These are phyloP conservation scores for Scedosporium aurantiacum DNA, from an alignment of 2,329 filamentous ascomycete species.

Conservation along the genomic window DNA sequence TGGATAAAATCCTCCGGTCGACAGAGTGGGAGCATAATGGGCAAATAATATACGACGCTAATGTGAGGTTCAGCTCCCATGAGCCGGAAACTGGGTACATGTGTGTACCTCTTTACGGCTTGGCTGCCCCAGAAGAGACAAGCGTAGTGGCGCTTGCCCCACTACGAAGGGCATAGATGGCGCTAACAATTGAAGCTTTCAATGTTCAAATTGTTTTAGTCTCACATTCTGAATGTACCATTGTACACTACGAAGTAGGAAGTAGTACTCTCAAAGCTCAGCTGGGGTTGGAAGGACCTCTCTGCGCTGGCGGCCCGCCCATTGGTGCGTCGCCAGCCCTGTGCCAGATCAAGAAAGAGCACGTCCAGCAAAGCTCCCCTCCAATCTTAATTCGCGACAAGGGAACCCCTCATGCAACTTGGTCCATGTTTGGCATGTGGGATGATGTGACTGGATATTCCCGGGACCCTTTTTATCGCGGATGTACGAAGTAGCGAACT, in stretches of 20 bases:
- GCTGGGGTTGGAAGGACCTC: not conserved
- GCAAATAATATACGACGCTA: not conserved
- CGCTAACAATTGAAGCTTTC: too few relatives aligned
- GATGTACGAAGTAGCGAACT: too few relatives aligned
- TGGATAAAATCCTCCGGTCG: not conserved
- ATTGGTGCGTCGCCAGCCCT: not conserved
- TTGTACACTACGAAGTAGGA: too few relatives aligned
- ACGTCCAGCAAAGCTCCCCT: not conserved
- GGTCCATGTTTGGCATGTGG: constrained; percentile 50
- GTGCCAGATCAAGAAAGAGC: not conserved
- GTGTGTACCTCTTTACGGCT: not conserved
- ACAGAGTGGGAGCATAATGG: not conserved
- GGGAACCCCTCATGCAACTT: not conserved
- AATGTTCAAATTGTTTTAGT: too few relatives aligned
- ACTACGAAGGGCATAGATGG: not conserved
- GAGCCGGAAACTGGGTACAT: not conserved
- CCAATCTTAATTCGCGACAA: not conserved
- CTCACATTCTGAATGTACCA: too few relatives aligned
- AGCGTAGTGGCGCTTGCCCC: not conserved
- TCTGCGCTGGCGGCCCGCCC: not conserved
- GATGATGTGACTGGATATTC: constrained; percentile 52
- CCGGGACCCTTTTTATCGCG: constrained; percentile 1
- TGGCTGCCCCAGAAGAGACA: not conserved
- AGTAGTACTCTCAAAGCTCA: not conserved
- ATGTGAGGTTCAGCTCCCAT: not conserved